phyloP scores from a whole-genome alignment of 306 rosid species.

The Oemleria cerasiformis region DNA sequence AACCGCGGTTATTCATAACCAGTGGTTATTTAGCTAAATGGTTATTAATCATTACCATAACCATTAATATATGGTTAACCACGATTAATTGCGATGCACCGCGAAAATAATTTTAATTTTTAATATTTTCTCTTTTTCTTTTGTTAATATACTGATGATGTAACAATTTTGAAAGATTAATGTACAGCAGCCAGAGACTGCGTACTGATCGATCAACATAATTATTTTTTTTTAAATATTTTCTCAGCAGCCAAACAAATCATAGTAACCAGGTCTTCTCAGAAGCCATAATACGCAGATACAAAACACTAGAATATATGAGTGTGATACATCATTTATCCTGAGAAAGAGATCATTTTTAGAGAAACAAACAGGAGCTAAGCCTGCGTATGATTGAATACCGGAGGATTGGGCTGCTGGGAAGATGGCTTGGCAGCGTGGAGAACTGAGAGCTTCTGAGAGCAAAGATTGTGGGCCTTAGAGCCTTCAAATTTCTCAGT shows the following conservation, averaged over 20 bases:
- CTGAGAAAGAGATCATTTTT: neutral
- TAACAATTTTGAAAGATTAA: too few species aligned
- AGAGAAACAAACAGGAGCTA: conserved; percentile 9
- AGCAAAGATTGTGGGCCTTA: conserved; percentile 64
- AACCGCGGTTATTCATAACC: too few species aligned
- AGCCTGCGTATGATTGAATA: conserved; percentile 30
- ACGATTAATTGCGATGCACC: too few species aligned
- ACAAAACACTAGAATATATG: neutral
- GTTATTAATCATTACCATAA: too few species aligned
- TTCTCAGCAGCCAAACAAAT: neutral
- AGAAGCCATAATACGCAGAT: neutral
- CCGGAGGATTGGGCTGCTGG: conserved; percentile 44
- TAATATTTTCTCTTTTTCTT: too few species aligned
- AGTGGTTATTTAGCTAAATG: too few species aligned
- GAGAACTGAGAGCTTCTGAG: conserved; percentile 48
- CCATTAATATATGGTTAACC: too few species aligned
- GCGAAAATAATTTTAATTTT: too few species aligned
- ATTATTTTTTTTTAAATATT: neutral
- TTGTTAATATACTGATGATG: too few species aligned
- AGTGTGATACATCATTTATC: neutral
- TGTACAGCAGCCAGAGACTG: too few species aligned
- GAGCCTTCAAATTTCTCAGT: conserved; percentile 53
- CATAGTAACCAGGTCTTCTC: neutral
- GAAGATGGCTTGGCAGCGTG: conserved; percentile 57
- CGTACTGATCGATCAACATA: too few species aligned